A percentile compares a stretch with the other conserved stretches of the same genome.
phyloP scores from a whole-genome alignment of 176 grass and related monocot genomes.

The Paspalum vaginatum region DNA sequence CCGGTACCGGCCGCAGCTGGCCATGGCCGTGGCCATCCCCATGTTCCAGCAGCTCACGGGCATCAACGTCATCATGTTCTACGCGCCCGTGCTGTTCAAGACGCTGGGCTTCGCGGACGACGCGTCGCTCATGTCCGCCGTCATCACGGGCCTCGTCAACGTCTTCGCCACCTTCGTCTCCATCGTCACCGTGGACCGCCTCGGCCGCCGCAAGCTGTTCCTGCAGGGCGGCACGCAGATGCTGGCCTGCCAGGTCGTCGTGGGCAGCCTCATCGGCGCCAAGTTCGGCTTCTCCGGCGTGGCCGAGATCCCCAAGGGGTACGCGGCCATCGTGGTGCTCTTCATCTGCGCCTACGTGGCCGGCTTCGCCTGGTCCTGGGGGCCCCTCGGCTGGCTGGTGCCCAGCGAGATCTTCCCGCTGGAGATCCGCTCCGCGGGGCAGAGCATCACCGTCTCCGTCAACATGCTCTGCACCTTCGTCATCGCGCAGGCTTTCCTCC shows the following conservation, averaged over 20 bases:
- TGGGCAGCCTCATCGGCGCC: constrained; percentile 71
- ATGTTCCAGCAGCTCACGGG: constrained; percentile 84
- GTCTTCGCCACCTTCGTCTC: constrained; percentile 80
- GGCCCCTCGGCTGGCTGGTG: constrained; percentile 91
- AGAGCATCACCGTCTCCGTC: constrained; percentile 90
- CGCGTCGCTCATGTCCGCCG: constrained; percentile 76
- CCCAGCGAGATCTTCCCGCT: constrained; percentile 98
- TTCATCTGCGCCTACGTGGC: constrained; percentile 97
- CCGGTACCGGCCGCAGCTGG: constrained; percentile 67
- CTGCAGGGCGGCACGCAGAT: constrained; percentile 80
- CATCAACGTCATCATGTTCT: constrained; percentile 87
- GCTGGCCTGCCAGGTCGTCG: constrained; percentile 73
- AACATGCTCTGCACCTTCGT: constrained; percentile 98
- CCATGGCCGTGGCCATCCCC: constrained; percentile 79
- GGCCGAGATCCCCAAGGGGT: constrained; percentile 58
- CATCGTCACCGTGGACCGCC: constrained; percentile 47
- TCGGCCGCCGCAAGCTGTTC: constrained; percentile 60
- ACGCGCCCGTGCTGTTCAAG: constrained; percentile 83
- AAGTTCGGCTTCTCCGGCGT: constrained; percentile 83
- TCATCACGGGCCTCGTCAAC: constrained; percentile 89
- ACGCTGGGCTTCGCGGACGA: constrained; percentile 82
- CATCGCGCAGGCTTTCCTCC: constrained; percentile 88
- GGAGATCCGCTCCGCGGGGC: constrained; percentile 92
- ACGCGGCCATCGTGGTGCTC: constrained; percentile 75
- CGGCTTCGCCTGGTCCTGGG: constrained; percentile 97